Evolutionary conservation across 1,284 basidiomycete genomes (phyloP).

Genomic region (Microbotryomycetes sp.): DNA sequence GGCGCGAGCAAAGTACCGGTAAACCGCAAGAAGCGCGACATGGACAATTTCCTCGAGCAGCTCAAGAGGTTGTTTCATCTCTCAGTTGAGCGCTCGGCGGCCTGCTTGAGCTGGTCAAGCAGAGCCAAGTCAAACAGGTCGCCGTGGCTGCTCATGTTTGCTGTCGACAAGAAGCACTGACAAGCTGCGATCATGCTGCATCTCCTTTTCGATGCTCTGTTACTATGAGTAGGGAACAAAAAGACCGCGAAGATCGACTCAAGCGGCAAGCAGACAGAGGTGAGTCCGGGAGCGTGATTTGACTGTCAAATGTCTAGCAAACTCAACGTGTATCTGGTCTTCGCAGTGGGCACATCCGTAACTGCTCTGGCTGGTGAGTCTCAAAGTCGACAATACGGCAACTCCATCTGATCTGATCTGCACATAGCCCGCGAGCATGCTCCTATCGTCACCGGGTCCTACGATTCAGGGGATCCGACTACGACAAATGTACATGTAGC

Average conservation of each 20-base stretch:
- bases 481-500: conserved; percentile 78
- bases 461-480: conserved; percentile 73
- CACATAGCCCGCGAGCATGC: conserved; percentile 30
- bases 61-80: conserved; percentile 62
- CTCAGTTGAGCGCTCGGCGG: no score
- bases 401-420: no score
- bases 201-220: neutral
- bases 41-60: conserved; percentile 88
- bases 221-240: conserved; percentile 63
- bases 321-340: conserved; percentile 25
- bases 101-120: neutral
- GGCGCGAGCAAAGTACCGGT: conserved; percentile 49
- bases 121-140: neutral
- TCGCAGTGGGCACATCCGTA: conserved; percentile 55
- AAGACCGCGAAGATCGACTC: conserved; percentile 73
- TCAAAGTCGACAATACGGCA: no score
- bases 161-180: conserved; percentile 13
- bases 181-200: neutral
- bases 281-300: neutral
- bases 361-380: conserved; percentile 71
- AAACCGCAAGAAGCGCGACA: conserved; percentile 81
- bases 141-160: neutral
- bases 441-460: conserved; percentile 53
- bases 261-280: conserved; percentile 49
- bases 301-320: conserved; percentile 42